Evolutionary conservation across 805 yeast genomes (phyloP).

Genomic region (Lachancea kluyveri): DNA sequence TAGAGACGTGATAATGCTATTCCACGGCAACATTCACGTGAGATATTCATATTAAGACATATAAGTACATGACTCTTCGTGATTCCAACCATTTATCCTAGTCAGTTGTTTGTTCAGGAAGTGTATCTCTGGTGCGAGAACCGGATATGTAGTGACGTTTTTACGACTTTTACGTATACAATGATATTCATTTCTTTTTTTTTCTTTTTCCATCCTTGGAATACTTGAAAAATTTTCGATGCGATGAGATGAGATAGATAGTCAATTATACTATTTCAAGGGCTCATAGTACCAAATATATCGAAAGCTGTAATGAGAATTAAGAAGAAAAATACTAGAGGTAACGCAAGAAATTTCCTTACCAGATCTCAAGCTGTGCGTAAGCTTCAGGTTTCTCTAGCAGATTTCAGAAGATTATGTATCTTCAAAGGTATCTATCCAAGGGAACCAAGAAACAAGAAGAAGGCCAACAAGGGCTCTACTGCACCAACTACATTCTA

Average conservation of each 20-base stretch:
- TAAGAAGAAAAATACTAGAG: slow-evolving; percentile 77
- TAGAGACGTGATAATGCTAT: no score
- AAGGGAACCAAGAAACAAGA: slow-evolving; percentile 90
- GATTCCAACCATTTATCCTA: no score
- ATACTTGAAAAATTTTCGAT: slow-evolving; percentile 19
- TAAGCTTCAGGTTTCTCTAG: slow-evolving; percentile 85
- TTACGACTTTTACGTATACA: neutral
- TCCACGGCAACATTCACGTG: no score
- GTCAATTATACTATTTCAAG: slow-evolving; percentile 3
- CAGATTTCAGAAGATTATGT: slow-evolving; percentile 95
- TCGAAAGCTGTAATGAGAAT: slow-evolving; percentile 40
- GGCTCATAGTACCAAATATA: no score
- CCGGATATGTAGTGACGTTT: no score
- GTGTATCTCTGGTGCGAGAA: no score
- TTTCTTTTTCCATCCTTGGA: neutral
- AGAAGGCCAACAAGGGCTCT: slow-evolving; percentile 97
- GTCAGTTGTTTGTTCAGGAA: no score
- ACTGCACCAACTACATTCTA: slow-evolving; percentile 94
- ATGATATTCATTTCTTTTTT: neutral
- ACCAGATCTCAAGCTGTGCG: slow-evolving; percentile 93
- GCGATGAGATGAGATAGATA: slow-evolving; percentile 22
- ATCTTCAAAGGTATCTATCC: slow-evolving; percentile 98
- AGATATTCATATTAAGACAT: no score
- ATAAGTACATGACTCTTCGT: no score
- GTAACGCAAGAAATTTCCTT: slow-evolving; percentile 87